These are phyloP conservation scores for Neopestalotiopsis clavispora DNA, from an alignment of 2,329 filamentous ascomycete genomes.

Conservation along the genomic window DNA sequence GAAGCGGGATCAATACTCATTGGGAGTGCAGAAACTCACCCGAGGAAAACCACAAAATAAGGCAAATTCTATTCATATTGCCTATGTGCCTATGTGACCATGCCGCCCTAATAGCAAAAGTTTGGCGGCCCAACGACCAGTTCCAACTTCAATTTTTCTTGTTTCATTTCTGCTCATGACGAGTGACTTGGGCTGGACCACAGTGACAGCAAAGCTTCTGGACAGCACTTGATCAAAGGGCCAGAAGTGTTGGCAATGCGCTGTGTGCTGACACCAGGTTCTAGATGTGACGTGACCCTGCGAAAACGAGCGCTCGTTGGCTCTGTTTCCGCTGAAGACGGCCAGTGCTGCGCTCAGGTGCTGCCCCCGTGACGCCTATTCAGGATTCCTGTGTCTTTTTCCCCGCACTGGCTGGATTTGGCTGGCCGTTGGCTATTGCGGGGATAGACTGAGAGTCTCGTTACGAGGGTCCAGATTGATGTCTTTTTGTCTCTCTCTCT, in stretches of 20 bases:
- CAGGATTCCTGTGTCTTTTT: constrained; percentile 12
- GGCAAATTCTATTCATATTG: background rate
- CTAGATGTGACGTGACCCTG: constrained; percentile 16
- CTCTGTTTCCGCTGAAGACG: constrained; percentile 11
- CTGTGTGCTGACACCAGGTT: constrained; percentile 11
- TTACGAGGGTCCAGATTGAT: background rate
- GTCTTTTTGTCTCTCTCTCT: background rate
- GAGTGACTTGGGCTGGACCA: background rate
- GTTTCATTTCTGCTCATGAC: background rate
- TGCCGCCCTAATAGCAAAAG: background rate
- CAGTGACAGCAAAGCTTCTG: background rate
- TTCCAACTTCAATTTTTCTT: background rate
- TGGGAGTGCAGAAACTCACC: background rate
- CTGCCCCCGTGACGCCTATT: constrained; percentile 12
- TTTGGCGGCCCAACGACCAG: background rate
- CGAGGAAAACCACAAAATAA: background rate
- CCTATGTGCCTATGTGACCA: background rate
- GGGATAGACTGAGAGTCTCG: background rate
- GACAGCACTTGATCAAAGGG: background rate
- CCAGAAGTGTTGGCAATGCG: background rate
- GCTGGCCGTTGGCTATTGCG: background rate
- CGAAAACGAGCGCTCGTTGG: constrained; percentile 8
- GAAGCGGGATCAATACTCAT: background rate
- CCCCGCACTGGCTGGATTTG: constrained; percentile 10
- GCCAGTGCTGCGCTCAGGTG: constrained; percentile 12